Evolutionary conservation across 805 yeast species (phyloP).

Genomic region (Cyberlindnera saturnus): DNA sequence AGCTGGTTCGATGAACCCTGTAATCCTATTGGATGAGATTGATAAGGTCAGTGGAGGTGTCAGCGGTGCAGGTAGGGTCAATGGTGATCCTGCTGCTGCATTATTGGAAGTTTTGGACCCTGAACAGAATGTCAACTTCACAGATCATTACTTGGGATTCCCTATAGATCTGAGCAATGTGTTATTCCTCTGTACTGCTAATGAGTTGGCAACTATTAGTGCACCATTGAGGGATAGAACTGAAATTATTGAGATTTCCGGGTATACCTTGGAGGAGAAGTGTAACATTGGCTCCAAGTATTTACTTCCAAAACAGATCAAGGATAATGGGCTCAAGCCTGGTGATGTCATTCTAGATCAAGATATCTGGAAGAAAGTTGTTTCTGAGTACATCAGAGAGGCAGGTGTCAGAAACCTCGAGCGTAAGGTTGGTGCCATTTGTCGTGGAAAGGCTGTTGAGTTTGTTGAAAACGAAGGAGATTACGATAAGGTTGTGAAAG

Average conservation of each 20-base stretch:
- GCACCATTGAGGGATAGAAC: constrained; percentile 78
- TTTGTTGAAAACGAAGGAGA: constrained; percentile 24
- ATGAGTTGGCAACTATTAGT: constrained; percentile 63
- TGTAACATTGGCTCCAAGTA: constrained; percentile 61
- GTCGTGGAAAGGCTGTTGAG: constrained; percentile 80
- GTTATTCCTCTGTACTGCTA: constrained; percentile 81
- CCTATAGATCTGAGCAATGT: constrained; percentile 81
- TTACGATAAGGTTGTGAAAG: constrained; percentile 30
- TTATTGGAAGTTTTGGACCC: constrained; percentile 85
- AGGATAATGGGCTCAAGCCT: constrained; percentile 54
- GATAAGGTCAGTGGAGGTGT: constrained; percentile 66
- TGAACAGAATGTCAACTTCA: constrained; percentile 72
- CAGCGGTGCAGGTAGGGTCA: constrained; percentile 35
- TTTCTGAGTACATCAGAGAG: constrained; percentile 71
- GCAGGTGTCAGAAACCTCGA: constrained; percentile 83
- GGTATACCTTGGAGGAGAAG: constrained; percentile 77
- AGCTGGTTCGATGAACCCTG: constrained; percentile 75
- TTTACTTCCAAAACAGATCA: constrained; percentile 69
- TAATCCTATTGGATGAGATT: constrained; percentile 76
- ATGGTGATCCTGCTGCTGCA: constrained; percentile 91
- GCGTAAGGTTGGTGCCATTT: constrained; percentile 65
- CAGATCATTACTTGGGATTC: constrained; percentile 80
- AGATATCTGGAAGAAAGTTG: constrained; percentile 53
- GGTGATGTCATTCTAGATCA: constrained; percentile 41
- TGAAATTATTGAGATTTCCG: constrained; percentile 73